Evolutionary conservation across 768 basidiomycete species (phyloP).

Genomic region (Sporobolomyces pararoseus): DNA sequence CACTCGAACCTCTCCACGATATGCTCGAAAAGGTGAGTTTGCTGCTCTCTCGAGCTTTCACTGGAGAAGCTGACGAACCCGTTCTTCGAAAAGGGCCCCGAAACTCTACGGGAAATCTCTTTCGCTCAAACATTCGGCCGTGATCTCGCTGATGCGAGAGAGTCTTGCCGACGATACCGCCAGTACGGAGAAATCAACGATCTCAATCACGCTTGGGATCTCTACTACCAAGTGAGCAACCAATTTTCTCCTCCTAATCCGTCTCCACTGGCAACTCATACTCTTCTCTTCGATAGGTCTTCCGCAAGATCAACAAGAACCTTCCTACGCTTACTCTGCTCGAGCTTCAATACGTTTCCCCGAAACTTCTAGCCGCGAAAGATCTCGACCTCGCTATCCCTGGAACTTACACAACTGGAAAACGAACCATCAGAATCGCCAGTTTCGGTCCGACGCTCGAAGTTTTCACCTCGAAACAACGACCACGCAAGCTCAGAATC

Average conservation of each 20-base stretch:
- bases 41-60: neutral
- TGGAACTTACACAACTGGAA: constrained; percentile 87
- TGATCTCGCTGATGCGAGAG: constrained; percentile 85
- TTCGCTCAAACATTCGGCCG: constrained; percentile 91
- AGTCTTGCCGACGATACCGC: constrained; percentile 80
- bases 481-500: constrained; percentile 79
- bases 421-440: constrained; percentile 71
- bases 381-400: constrained; percentile 94
- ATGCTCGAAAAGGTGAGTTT: constrained; percentile 68
- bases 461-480: constrained; percentile 94
- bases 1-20: constrained; percentile 85
- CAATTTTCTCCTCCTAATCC: neutral
- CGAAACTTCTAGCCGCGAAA: constrained; percentile 77
- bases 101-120: constrained; percentile 88
- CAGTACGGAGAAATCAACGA: constrained; percentile 80
- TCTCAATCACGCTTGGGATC: constrained; percentile 97
- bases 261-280: neutral
- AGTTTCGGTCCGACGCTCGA: constrained; percentile 84
- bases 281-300: constrained; percentile 59
- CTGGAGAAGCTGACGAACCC: too few species aligned
- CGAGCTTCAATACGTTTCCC: constrained; percentile 96
- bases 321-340: constrained; percentile 73
- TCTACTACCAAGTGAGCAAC: constrained; percentile 80
- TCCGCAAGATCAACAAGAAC: constrained; percentile 93
- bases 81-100: constrained; percentile 64